Evolutionary conservation across 129 eudicot genomes (phyloP).

Genomic region (Tagetes erecta): DNA sequence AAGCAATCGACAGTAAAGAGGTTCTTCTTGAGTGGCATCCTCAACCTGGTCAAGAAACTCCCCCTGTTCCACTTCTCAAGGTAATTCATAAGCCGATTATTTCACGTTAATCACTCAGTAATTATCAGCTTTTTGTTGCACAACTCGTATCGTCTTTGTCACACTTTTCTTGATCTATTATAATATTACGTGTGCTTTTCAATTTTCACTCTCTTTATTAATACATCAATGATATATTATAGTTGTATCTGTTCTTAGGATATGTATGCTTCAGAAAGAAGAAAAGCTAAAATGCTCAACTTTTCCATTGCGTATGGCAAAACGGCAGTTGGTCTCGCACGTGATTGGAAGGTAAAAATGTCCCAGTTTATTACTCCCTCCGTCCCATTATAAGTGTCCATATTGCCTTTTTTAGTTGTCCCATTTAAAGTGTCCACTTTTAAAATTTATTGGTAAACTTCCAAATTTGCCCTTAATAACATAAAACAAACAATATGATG

Average conservation of each 20-base stretch:
- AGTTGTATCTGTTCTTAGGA: conserved; percentile 44
- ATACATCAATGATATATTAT: not conserved
- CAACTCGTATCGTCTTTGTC: not conserved
- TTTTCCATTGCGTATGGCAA: conserved; percentile 98
- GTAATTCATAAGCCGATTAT: conserved; percentile 27
- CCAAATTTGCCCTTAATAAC: too few species aligned
- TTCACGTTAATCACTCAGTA: not conserved
- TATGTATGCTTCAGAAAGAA: conserved; percentile 92
- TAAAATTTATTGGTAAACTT: too few species aligned
- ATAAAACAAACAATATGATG: too few species aligned
- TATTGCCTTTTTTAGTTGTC: too few species aligned
- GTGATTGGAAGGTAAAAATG: conserved; percentile 82
- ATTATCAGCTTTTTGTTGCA: not conserved
- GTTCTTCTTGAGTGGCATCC: conserved; percentile 98
- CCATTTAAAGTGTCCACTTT: too few species aligned
- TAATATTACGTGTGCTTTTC: not conserved
- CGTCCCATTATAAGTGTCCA: too few species aligned
- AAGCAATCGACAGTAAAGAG: conserved; percentile 61
- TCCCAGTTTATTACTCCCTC: too few species aligned
- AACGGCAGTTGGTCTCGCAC: conserved; percentile 77
- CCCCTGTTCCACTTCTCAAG: conserved; percentile 92
- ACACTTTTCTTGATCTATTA: not conserved
- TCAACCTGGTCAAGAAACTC: conserved; percentile 86
- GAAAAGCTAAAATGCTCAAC: conserved; percentile 97
- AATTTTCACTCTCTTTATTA: not conserved